A percentile compares a stretch with the other conserved stretches of the same genome.
These are phyloP conservation scores for Apiospora koreana DNA, from an alignment of 2,329 filamentous ascomycete species.

Conservation along the genomic window DNA sequence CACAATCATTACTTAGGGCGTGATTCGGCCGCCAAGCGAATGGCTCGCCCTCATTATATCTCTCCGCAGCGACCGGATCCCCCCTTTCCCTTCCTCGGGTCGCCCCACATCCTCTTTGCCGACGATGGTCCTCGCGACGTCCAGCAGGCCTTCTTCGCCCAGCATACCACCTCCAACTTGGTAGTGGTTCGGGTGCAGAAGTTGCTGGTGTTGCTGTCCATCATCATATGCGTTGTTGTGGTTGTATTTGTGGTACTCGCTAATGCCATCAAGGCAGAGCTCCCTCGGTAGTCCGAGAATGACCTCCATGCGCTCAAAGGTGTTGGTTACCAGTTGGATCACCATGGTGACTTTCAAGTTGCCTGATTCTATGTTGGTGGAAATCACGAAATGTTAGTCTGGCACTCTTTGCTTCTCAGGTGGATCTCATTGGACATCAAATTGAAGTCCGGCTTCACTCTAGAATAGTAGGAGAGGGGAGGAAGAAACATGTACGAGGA, in stretches of 20 bases:
- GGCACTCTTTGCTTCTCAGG: neutral
- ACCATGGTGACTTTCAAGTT: conserved; percentile 10
- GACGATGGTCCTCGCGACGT: neutral
- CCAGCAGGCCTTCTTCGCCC: neutral
- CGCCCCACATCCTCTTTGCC: neutral
- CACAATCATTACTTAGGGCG: neutral
- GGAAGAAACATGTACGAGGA: too few species aligned
- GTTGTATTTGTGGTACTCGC: neutral
- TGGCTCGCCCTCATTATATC: neutral
- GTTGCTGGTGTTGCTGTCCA: neutral
- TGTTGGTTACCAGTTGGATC: neutral
- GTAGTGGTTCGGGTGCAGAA: neutral
- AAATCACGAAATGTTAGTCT: neutral
- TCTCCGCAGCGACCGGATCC: neutral
- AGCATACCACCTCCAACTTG: neutral
- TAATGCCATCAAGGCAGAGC: neutral
- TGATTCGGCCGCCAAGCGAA: neutral
- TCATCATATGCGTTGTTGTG: neutral
- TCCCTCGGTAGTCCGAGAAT: conserved; percentile 3
- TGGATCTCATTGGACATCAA: too few species aligned
- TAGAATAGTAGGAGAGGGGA: too few species aligned
- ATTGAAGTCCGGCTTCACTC: too few species aligned
- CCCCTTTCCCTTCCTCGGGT: neutral
- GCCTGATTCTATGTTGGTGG: neutral
- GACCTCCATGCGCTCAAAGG: conserved; percentile 3